Evolutionary conservation across 2,329 filamentous ascomycete species (phyloP), one percentile per base, ranked within the genome.

Genomic region (Neonectria faginata): DNA sequence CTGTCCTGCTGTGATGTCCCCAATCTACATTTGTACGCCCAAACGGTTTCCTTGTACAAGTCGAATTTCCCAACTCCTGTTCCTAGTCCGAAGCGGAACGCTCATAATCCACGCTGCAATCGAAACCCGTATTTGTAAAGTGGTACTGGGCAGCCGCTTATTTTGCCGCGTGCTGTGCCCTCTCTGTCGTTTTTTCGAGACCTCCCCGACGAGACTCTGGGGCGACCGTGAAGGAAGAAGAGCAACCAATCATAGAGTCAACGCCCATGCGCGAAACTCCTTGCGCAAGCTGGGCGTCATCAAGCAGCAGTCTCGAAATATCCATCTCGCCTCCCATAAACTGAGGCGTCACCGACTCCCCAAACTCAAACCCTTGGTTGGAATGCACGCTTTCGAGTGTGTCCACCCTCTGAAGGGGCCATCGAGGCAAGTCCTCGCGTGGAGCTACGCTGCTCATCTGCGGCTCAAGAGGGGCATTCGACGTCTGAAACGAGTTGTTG

Each of bases 251-350:
- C 25, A 65, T 62, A 22, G 65, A 67, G 6, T 80, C 78, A 8
- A 68, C 41, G 12, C 68, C 72, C 25, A 75, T 71, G 18, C 77
- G 72, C 27, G 70, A 57, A 41, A 64, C 69, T 20, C 66, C 52
- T 48, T 72, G 76, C 9, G 65, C 60, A 3, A 75, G 60, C 62
- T 79, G 79, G 4, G 78, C 77, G 66, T 88, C 86, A 57, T 89
- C 86, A n/a, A 89, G 79, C 2, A 89, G 75, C 2, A 90, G 79
- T 12, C 87, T 82, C 16, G 86, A 87, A 50, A 89, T 88, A 56
- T 88, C 87, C 87, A 89, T 89, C 73, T 89, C 87, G 16, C 85
- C 83, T 3, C 80, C 80, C 51, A 81, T 75, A 58, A 82, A 78
- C 3, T 83, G 79, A 3, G 79, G 72, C 4, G 75, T 73, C 10